Evolutionary conservation across 75 land plant genomes (phyloP).

Genomic region (Cryptomeria japonica): DNA sequence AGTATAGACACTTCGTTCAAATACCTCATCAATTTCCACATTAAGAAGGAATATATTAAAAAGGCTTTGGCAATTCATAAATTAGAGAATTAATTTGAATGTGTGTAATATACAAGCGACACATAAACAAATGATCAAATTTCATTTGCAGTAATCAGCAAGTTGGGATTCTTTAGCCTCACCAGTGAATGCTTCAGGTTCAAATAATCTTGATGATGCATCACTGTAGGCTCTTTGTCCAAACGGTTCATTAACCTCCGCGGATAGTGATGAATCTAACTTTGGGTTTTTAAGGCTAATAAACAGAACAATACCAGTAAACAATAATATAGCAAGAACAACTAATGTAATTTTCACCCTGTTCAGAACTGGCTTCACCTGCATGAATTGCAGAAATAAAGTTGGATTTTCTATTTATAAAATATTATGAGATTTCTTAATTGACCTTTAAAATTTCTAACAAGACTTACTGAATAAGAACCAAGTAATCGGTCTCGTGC

Average conservation of each 20-base stretch:
- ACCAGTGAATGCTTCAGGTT: constrained; percentile 88
- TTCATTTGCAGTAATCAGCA: constrained; percentile 9
- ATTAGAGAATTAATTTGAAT: not conserved
- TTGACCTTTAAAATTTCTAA: not conserved
- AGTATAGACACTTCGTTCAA: not conserved
- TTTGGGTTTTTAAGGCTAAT: constrained; percentile 47
- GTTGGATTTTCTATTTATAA: not conserved
- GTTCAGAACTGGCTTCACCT: constrained; percentile 92
- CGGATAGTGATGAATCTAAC: not conserved
- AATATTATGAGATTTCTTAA: constrained; percentile 5
- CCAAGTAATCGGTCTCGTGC: constrained; percentile 97
- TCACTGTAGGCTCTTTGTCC: constrained; percentile 71
- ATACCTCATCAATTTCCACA: not conserved
- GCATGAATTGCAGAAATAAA: constrained; percentile 8
- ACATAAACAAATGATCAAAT: not conserved
- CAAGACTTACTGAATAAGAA: constrained; percentile 73
- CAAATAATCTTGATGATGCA: constrained; percentile 80
- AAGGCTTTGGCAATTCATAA: not conserved
- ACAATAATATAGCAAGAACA: constrained; percentile 61
- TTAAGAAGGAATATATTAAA: not conserved
- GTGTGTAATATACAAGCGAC: not conserved
- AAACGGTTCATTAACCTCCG: constrained; percentile 25
- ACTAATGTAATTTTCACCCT: constrained; percentile 85
- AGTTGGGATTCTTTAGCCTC: constrained; percentile 26
- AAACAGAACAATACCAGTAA: constrained; percentile 44